These are phyloP conservation scores for Epichloe glyceriae DNA, from an alignment of 2,329 filamentous ascomycete species.

Conservation along the genomic window DNA sequence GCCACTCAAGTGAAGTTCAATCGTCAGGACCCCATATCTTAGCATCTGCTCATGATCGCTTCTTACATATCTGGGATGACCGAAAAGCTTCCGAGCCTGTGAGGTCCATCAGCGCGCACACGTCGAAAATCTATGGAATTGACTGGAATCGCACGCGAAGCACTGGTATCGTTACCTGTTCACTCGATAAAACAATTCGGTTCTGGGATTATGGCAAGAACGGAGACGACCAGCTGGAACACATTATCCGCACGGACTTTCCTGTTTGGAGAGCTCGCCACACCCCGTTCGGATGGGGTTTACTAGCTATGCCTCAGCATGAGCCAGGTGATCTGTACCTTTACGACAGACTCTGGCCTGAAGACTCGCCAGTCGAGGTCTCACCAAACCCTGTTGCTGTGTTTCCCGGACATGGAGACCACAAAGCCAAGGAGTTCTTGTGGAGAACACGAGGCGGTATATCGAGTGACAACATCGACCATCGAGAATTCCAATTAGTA, in stretches of 20 bases:
- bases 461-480: conserved; percentile 55
- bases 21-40: conserved; percentile 72
- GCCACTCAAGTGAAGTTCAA: conserved; percentile 95
- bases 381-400: conserved; percentile 38
- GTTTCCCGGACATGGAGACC: conserved; percentile 47
- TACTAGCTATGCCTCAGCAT: conserved; percentile 85
- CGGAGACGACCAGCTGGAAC: conserved; percentile 53
- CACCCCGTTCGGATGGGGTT: conserved; percentile 75
- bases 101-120: conserved; percentile 74
- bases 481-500: conserved; percentile 83
- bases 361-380: conserved; percentile 30
- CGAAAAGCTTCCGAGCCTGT: conserved; percentile 66
- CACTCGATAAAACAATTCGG: conserved; percentile 82
- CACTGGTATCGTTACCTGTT: conserved; percentile 71
- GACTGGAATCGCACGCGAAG: conserved; percentile 79
- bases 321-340: conserved; percentile 75
- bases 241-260: conserved; percentile 68
- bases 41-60: conserved; percentile 81
- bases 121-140: conserved; percentile 87
- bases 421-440: conserved; percentile 79
- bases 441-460: conserved; percentile 68
- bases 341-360: conserved; percentile 52
- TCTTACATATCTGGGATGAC: conserved; percentile 82
- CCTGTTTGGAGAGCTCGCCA: conserved; percentile 86
- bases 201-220: conserved; percentile 70